Conservation (phyloP, 1,284 basidiomycete genomes). For the Ceratorhiza oryzae-sativae region DNA sequence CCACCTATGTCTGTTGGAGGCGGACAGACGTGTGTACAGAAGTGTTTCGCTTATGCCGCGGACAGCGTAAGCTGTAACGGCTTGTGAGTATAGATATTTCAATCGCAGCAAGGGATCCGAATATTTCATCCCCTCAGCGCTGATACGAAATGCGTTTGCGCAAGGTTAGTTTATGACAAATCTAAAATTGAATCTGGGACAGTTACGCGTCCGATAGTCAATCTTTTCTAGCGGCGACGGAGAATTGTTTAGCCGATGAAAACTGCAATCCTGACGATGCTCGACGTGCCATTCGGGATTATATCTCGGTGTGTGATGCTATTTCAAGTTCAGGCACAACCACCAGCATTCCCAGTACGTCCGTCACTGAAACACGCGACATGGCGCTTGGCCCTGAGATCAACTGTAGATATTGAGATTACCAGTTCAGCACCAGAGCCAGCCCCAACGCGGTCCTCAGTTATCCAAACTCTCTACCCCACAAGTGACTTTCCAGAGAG, state of each 20-base stretch:
- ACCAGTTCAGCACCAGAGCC: no score
- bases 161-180: not conserved
- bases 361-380: no score
- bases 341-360: not conserved
- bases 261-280: not conserved
- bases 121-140: not conserved
- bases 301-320: not conserved
- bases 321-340: not conserved
- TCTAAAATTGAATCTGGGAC: not conserved
- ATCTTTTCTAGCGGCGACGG: not conserved
- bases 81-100: not conserved
- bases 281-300: not conserved
- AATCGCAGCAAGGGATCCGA: no score
- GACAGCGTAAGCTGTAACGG: not conserved
- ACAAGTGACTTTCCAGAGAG: no score
- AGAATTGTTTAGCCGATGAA: not conserved
- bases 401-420: no score
- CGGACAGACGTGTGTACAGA: slow-evolving; percentile 9
- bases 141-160: not conserved
- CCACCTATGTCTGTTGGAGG: slow-evolving; percentile 5
- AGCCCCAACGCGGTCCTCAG: no score
- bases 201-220: not conserved
- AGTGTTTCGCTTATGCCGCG: slow-evolving; percentile 5
- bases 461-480: no score
- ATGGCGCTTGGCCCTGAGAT: no score